A percentile compares a stretch with the other conserved stretches of the same genome.
Conservation (phyloP, 2,329 filamentous ascomycete genomes). For the Fusarium irregulare region DNA sequence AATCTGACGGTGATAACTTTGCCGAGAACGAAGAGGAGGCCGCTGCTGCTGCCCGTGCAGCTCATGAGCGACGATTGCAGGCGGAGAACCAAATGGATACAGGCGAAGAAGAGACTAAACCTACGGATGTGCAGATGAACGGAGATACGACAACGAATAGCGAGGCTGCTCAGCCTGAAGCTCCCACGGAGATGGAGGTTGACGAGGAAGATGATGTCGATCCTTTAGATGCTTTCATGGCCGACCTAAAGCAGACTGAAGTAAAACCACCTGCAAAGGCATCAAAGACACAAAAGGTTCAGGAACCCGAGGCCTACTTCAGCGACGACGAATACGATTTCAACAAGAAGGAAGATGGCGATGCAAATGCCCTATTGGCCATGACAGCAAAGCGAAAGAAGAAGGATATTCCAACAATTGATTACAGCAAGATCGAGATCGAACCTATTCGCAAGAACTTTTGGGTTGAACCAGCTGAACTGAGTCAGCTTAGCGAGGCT, state of each 20-base stretch:
- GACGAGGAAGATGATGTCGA: slow-evolving; percentile 79
- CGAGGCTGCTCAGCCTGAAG: slow-evolving; percentile 32
- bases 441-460: slow-evolving; percentile 92
- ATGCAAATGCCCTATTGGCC: slow-evolving; percentile 62
- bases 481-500: slow-evolving; percentile 84
- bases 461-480: slow-evolving; percentile 88
- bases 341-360: slow-evolving; percentile 60
- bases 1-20: slow-evolving; percentile 80
- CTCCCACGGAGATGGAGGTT: slow-evolving; percentile 65
- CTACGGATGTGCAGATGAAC: slow-evolving; percentile 47
- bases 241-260: slow-evolving; percentile 68
- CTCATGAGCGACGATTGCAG: slow-evolving; percentile 80
- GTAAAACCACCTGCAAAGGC: slow-evolving; percentile 53
- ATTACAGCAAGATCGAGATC: slow-evolving; percentile 89
- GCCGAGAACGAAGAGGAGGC: slow-evolving; percentile 88
- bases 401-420: slow-evolving; percentile 89
- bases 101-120: slow-evolving; percentile 40
- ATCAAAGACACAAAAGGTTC: slow-evolving; percentile 60
- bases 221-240: slow-evolving; percentile 98
- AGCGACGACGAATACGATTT: slow-evolving; percentile 81
- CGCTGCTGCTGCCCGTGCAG: slow-evolving; percentile 84
- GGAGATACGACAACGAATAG: slow-evolving; percentile 44
- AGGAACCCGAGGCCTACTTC: slow-evolving; percentile 86
- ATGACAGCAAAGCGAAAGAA: slow-evolving; percentile 81
- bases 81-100: slow-evolving; percentile 63